phyloP scores from a whole-genome alignment of 1,284 basidiomycete genomes.

The Pterula multifida region DNA sequence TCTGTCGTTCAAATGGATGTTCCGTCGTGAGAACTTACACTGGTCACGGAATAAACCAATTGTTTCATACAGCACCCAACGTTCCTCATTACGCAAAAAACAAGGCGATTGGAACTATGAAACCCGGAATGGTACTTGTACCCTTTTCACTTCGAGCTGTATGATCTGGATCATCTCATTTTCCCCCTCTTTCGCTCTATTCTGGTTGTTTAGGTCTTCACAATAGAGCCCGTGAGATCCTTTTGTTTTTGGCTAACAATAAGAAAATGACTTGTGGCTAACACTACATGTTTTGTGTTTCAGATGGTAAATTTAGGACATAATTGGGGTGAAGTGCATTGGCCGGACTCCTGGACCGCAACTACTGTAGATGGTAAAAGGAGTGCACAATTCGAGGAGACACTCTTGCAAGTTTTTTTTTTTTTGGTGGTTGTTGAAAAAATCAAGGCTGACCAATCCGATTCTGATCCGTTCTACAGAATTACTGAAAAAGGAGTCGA shows the following conservation, averaged over 20 bases:
- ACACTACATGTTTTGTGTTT: slow-evolving; percentile 4
- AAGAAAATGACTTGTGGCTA: not conserved
- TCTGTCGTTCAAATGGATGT: slow-evolving; percentile 72
- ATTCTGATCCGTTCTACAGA: too few relatives aligned
- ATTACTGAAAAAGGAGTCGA: slow-evolving; percentile 90
- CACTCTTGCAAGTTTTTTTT: slow-evolving; percentile 60
- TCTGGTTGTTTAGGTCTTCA: slow-evolving; percentile 37
- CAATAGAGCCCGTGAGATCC: slow-evolving; percentile 64
- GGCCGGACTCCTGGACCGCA: slow-evolving; percentile 92
- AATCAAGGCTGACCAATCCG: too few relatives aligned
- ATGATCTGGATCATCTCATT: slow-evolving; percentile 5
- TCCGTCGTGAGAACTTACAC: slow-evolving; percentile 82
- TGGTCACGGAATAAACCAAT: slow-evolving; percentile 82
- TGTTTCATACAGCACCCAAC: slow-evolving; percentile 56
- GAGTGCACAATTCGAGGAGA: slow-evolving; percentile 95
- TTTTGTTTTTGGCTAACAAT: slow-evolving; percentile 5
- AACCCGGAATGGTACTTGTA: slow-evolving; percentile 40
- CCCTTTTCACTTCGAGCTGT: not conserved
- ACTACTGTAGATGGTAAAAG: slow-evolving; percentile 81
- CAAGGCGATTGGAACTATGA: slow-evolving; percentile 48
- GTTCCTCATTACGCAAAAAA: slow-evolving; percentile 49
- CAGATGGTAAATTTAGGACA: slow-evolving; percentile 90
- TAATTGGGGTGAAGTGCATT: slow-evolving; percentile 62
- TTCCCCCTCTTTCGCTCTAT: not conserved
- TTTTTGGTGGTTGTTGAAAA: too few relatives aligned